A percentile compares a stretch with the other conserved stretches of the same genome.
Conservation (phyloP, 768 basidiomycete genomes). For the Boletus rubropictus region DNA sequence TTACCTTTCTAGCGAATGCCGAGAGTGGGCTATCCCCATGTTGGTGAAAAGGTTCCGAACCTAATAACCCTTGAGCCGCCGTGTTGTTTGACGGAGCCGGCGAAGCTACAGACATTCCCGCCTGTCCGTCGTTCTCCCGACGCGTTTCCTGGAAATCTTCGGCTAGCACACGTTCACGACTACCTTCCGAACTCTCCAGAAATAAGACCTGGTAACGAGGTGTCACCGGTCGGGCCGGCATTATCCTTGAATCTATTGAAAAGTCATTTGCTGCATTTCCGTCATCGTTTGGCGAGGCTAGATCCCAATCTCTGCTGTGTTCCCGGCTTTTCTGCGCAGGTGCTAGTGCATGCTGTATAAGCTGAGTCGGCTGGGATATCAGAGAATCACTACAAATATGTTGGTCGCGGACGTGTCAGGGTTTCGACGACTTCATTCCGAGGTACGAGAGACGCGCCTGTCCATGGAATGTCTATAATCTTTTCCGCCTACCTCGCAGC, state of each 20-base stretch:
- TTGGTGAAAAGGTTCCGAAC: constrained; percentile 24
- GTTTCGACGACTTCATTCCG: background rate
- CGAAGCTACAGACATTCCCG: constrained; percentile 17
- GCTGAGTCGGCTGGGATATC: constrained; percentile 52
- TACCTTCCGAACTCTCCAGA: constrained; percentile 3
- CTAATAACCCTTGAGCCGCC: constrained; percentile 24
- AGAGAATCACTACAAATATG: constrained; percentile 35
- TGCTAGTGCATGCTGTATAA: constrained; percentile 44
- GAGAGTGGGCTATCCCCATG: constrained; percentile 21
- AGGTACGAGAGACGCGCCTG: constrained; percentile 33
- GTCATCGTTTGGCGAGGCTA: constrained; percentile 15
- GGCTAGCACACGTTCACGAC: constrained; percentile 23
- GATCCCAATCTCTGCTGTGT: constrained; percentile 6
- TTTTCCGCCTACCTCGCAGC: background rate
- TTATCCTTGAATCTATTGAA: constrained; percentile 39
- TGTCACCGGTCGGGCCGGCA: constrained; percentile 29
- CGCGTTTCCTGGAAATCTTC: constrained; percentile 50
- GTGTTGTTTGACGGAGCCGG: constrained; percentile 21
- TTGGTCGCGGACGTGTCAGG: constrained; percentile 9
- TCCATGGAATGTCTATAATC: constrained; percentile 29
- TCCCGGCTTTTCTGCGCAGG: constrained; percentile 15
- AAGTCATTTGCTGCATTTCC: constrained; percentile 30
- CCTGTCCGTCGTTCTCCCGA: constrained; percentile 16
- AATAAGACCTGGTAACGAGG: constrained; percentile 40
- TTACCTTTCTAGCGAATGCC: constrained; percentile 27